phyloP scores from a whole-genome alignment of 768 basidiomycete species.

The Trametes punicea region DNA sequence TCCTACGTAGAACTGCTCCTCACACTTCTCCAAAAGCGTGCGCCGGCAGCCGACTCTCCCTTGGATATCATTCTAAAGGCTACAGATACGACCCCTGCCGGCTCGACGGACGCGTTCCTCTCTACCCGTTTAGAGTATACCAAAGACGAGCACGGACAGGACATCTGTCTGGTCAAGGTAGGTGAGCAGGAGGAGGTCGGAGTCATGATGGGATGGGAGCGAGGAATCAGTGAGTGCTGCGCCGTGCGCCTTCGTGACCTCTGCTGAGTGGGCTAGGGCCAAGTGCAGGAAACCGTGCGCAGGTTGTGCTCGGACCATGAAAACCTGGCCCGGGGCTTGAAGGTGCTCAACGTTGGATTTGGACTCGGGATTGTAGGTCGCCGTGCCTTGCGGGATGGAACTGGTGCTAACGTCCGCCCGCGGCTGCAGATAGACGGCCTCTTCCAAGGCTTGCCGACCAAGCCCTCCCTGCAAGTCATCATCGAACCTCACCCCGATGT shows the following conservation, averaged over 20 bases:
- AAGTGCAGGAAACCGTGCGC: slow-evolving; percentile 77
- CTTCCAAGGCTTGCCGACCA: slow-evolving; percentile 62
- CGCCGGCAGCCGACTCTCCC: slow-evolving; percentile 22
- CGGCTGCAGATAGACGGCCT: slow-evolving; percentile 76
- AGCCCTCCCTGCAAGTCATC: slow-evolving; percentile 77
- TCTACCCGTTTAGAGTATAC: slow-evolving; percentile 65
- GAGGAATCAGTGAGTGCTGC: slow-evolving; percentile 58
- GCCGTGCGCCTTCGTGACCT: background rate
- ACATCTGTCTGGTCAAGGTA: slow-evolving; percentile 69
- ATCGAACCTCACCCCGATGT: slow-evolving; percentile 95
- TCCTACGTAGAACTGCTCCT: slow-evolving; percentile 63
- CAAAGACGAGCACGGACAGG: slow-evolving; percentile 70
- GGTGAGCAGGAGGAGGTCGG: slow-evolving; percentile 76
- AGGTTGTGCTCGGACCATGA: slow-evolving; percentile 55
- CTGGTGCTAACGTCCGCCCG: background rate
- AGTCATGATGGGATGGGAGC: slow-evolving; percentile 99
- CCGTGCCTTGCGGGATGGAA: background rate
- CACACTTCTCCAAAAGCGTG: slow-evolving; percentile 51
- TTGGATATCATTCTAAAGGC: slow-evolving; percentile 43
- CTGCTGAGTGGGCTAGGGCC: slow-evolving; percentile 27
- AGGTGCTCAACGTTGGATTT: slow-evolving; percentile 88
- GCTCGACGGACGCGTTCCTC: slow-evolving; percentile 68
- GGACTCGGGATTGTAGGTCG: slow-evolving; percentile 85
- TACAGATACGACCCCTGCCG: slow-evolving; percentile 53
- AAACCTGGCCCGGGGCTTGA: slow-evolving; percentile 45